Evolutionary conservation across 2,329 filamentous ascomycete species (phyloP).

Genomic region (Colletotrichum echinochloae): DNA sequence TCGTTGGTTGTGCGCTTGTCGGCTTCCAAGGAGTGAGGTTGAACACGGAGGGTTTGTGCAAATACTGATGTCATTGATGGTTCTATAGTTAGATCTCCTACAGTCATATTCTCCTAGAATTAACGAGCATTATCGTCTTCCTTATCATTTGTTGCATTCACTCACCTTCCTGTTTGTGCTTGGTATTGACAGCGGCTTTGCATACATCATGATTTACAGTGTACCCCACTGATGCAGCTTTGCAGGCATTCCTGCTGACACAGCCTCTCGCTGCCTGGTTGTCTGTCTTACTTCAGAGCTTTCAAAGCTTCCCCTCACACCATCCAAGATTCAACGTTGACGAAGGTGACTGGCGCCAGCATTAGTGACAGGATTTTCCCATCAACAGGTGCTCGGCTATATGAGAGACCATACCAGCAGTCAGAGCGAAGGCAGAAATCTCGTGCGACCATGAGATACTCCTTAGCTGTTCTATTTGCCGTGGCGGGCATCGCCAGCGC

Average conservation of each 20-base stretch:
- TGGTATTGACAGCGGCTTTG: not conserved
- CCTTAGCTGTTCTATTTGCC: not conserved
- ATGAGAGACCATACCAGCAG: not conserved
- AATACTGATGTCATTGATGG: not conserved
- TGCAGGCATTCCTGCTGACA: slow-evolving; percentile 26
- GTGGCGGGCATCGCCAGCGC: slow-evolving; percentile 7
- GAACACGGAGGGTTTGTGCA: not conserved
- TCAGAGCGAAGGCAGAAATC: not conserved
- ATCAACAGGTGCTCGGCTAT: not conserved
- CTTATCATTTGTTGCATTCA: not conserved
- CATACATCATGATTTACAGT: not conserved
- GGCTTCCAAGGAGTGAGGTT: not conserved
- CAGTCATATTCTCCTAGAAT: not conserved
- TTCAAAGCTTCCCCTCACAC: not conserved
- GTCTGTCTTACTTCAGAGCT: not conserved
- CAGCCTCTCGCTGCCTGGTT: not conserved
- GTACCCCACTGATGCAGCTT: slow-evolving; percentile 5
- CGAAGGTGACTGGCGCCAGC: not conserved
- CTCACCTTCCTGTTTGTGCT: slow-evolving; percentile 20
- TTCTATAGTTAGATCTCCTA: not conserved
- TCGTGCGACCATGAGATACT: not conserved
- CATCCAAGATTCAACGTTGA: not conserved
- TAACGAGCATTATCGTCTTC: not conserved
- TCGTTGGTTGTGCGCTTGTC: slow-evolving; percentile 50
- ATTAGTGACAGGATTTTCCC: not conserved